A percentile compares a stretch with the other conserved stretches of the same genome.
Evolutionary conservation across 1,139 yeast species (phyloP).

Genomic region (Magnusiomyces fungicola): DNA sequence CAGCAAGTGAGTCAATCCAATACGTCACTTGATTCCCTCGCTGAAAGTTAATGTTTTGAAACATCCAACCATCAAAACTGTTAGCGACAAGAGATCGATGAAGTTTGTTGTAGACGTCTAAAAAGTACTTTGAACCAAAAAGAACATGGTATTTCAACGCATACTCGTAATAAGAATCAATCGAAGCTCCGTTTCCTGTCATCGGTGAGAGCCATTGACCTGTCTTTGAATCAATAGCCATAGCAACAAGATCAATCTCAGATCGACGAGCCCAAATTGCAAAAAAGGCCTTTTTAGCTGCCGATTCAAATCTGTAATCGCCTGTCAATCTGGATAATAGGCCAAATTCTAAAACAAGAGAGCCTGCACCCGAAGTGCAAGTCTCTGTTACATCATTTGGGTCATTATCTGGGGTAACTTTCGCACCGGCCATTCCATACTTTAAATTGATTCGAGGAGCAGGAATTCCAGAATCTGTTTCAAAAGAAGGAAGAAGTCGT

Average conservation of each 20-base stretch:
- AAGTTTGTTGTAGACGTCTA: conserved; percentile 51
- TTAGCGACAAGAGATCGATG: conserved; percentile 51
- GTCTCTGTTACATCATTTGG: conserved; percentile 45
- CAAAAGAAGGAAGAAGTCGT: conserved; percentile 59
- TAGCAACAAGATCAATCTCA: conserved; percentile 59
- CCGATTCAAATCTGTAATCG: conserved; percentile 60
- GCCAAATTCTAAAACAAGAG: conserved; percentile 74
- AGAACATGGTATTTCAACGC: conserved; percentile 70
- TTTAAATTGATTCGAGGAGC: conserved; percentile 62
- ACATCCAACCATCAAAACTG: conserved; percentile 48
- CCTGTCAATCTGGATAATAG: conserved; percentile 65
- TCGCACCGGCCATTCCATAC: conserved; percentile 37
- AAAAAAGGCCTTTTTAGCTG: conserved; percentile 57
- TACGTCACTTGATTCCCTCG: conserved; percentile 46
- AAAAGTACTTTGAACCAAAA: conserved; percentile 58
- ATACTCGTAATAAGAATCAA: conserved; percentile 90
- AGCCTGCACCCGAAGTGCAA: conserved; percentile 81
- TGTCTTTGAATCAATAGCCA: conserved; percentile 60
- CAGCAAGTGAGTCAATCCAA: conserved; percentile 85
- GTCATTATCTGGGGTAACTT: conserved; percentile 27
- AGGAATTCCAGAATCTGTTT: conserved; percentile 56
- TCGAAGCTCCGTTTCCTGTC: conserved; percentile 85
- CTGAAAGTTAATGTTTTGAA: conserved; percentile 49
- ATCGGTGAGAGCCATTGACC: conserved; percentile 52
- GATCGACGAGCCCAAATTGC: conserved; percentile 66